Evolutionary conservation across 768 basidiomycete genomes (phyloP).

Genomic region (Russula sp.): DNA sequence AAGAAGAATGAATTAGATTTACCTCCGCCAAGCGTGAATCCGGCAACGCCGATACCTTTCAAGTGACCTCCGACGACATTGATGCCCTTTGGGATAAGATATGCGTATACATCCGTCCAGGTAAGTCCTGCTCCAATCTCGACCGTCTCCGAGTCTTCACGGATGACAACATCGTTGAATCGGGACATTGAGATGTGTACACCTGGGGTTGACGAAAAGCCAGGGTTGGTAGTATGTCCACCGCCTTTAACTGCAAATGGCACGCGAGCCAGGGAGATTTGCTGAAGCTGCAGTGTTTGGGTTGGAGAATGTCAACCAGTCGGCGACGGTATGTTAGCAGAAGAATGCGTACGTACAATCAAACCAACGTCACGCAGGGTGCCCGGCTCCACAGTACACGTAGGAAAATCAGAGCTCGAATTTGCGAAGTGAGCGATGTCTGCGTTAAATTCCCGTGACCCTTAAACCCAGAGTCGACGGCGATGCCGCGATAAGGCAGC

Average conservation of each 20-base stretch:
- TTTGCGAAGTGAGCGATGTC: constrained; percentile 20
- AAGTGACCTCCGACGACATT: constrained; percentile 24
- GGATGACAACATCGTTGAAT: constrained; percentile 18
- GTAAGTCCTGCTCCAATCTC: constrained; percentile 23
- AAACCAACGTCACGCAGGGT: constrained; percentile 15
- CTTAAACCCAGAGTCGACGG: neutral
- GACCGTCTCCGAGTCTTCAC: constrained; percentile 4
- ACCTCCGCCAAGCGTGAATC: constrained; percentile 23
- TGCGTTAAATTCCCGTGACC: neutral
- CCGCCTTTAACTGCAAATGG: constrained; percentile 25
- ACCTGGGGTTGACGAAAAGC: constrained; percentile 27
- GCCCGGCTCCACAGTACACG: constrained; percentile 22
- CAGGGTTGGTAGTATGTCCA: constrained; percentile 23
- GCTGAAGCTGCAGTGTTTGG: neutral
- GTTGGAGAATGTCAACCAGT: neutral
- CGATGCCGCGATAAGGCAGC: no score
- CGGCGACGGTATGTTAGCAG: no score
- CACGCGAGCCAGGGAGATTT: neutral
- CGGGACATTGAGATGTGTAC: constrained; percentile 25
- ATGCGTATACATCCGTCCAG: constrained; percentile 26
- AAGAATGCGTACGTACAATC: neutral
- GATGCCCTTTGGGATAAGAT: constrained; percentile 16
- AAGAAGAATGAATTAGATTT: neutral
- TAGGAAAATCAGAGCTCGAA: constrained; percentile 15
- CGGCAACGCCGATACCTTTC: constrained; percentile 24